Percentiles rank a stretch among this genome's conserved stretches.
Conservation (phyloP, 2,329 filamentous ascomycete species). For the Aureobasidium zeae region DNA sequence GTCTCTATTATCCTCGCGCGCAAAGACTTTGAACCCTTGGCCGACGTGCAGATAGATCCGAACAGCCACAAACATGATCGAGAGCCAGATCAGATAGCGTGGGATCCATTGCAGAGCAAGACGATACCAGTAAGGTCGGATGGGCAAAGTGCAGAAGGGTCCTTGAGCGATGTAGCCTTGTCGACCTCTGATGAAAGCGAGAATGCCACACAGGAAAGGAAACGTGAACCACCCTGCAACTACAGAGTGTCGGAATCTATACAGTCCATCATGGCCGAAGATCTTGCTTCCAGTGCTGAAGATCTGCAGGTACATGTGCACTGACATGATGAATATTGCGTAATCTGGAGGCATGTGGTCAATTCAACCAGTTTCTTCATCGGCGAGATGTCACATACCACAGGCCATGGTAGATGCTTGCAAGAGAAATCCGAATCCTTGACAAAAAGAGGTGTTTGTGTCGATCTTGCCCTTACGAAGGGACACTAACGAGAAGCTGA, state of each 20-base stretch:
- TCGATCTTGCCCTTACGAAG: constrained; percentile 44
- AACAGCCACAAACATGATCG: constrained; percentile 56
- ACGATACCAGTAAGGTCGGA: constrained; percentile 58
- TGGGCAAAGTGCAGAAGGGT: constrained; percentile 61
- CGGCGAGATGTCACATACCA: constrained; percentile 30
- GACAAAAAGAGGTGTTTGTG: constrained; percentile 51
- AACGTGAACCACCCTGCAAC: constrained; percentile 49
- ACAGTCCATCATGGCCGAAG: constrained; percentile 53
- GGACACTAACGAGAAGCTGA: constrained; percentile 54
- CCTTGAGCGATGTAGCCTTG: constrained; percentile 53
- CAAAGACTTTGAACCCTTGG: constrained; percentile 34
- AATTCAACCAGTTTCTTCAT: not conserved
- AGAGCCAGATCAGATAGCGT: constrained; percentile 57
- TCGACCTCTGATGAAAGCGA: constrained; percentile 52
- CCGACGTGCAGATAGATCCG: constrained; percentile 63
- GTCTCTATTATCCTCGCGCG: constrained; percentile 23
- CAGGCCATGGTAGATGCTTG: constrained; percentile 58
- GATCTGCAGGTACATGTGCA: constrained; percentile 65
- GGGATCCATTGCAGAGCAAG: constrained; percentile 63
- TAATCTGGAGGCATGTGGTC: constrained; percentile 41
- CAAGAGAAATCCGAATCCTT: constrained; percentile 59
- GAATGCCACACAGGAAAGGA: constrained; percentile 50
- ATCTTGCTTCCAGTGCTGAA: constrained; percentile 43
- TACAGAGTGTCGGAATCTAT: constrained; percentile 54
- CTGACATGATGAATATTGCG: constrained; percentile 61